Base-by-base conservation (phyloP, 345 rosid species). In the Dimocarpus longan region DNA sequence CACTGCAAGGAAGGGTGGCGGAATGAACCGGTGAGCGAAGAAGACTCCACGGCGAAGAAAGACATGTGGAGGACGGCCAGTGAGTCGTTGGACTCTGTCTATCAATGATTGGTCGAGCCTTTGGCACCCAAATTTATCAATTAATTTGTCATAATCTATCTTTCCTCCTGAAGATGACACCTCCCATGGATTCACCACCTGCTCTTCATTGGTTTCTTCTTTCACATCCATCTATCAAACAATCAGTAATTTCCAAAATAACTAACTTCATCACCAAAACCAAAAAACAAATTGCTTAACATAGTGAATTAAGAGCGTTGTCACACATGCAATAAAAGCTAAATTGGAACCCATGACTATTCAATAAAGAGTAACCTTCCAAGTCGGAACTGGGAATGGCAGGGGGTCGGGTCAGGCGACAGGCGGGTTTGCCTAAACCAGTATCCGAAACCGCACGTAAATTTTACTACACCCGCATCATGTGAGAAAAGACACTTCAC, bases 181-280 rank as follows among this genome's bases (percentile, higher is more conserved):
- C 78, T 91, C 95, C 98, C 99, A 96, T 75, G 98, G 99, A 79
- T 89, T 96, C 84, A 96, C 97, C 32, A 89, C 92, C 60, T 87
- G 91, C 77, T 90, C 89, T 46, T 65, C 46, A 70, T 73, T 56
- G 2, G 32, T 15, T 24, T 73, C 85, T 50, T 75, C 85, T 48
- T 68, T 82, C 79, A 81, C 84, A 76, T 87, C 90, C 81, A 66
- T 85, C 63, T 74, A 60, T 59, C 64, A 59, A 59, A 59, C 64
- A 59, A 21, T 15, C 5, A 54, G 60, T 54, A 54, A 46, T 46
- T 8, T 46, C 11, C 60, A 54, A 54, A 54, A 5, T 54, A 54
- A 54, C 60, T 5, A 54, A 1, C 60, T 54, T 15, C 8, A 46
- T 46, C 52, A 46, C 10, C 52, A 46, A 11, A 7, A 46, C 8